phyloP scores from a whole-genome alignment of 1,139 yeast species.

The Geotrichum carabidarum region DNA sequence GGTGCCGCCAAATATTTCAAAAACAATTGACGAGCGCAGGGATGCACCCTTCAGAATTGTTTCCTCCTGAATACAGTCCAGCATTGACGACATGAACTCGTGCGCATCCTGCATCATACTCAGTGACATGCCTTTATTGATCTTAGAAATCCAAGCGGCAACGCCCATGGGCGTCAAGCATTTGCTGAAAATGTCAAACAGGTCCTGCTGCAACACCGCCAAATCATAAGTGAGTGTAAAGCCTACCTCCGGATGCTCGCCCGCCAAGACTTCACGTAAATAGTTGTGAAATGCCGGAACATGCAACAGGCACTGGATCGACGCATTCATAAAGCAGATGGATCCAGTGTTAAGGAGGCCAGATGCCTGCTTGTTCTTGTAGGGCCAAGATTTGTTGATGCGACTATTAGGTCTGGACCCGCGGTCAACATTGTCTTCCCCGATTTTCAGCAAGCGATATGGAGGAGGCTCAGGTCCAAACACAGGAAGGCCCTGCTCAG shows the following conservation, averaged over 20 bases:
- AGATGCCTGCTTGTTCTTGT: not conserved
- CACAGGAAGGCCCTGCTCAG: too few relatives aligned
- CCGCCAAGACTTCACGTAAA: conserved; percentile 49
- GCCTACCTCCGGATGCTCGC: conserved; percentile 25
- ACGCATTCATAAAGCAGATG: conserved; percentile 93
- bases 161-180: too few relatives aligned
- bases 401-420: not conserved
- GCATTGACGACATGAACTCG: conserved; percentile 86
- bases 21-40: conserved; percentile 70
- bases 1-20: conserved; percentile 90
- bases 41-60: conserved; percentile 83
- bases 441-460: too few relatives aligned
- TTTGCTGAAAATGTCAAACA: not conserved
- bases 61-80: conserved; percentile 83
- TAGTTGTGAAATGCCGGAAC: conserved; percentile 88
- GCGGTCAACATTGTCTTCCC: too few relatives aligned
- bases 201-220: not conserved
- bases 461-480: too few relatives aligned
- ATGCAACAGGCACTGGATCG: conserved; percentile 82
- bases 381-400: not conserved
- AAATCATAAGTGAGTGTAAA: not conserved
- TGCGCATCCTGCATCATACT: conserved; percentile 97
- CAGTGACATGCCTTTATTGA: conserved; percentile 50
- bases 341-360: conserved; percentile 28
- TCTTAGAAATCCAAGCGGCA: too few relatives aligned